Base-by-base conservation (phyloP, 106 monocot species). In the Hemerocallis citrina region DNA sequence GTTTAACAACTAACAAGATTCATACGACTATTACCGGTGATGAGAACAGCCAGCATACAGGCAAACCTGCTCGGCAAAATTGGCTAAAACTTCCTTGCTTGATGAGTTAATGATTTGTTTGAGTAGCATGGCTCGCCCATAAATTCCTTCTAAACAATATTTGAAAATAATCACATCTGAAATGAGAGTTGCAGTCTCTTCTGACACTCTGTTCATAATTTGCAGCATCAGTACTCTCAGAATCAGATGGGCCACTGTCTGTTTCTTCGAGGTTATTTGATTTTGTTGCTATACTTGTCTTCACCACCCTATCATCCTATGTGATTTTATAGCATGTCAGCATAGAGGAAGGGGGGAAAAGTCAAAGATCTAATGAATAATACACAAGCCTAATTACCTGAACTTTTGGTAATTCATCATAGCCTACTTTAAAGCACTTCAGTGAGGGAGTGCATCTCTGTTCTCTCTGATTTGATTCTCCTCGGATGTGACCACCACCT, bases 21-120 rank as follows among this genome's bases (percentile, higher is more conserved):
- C 5, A 34, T 27, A 14, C 56, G 33, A 44, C 36, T 29, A 49
- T 69, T 77, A 98, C 98, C 85, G 46, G 71, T 98, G 92, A 72
- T 98, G 98, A 41, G 68, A 65, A 67, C 98, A 98, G 54, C 92
- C 98, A 68, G 81, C 52, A 61, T 85, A 98, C 57, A 88, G 52
- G 34, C 74, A 87, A 65, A 98, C 73, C 66, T 88, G 79, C 34
- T 92, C 75, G 11, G 82, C 79, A 71, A 98, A 92, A 19, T 74
- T 76, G 6, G 13, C 52, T 20, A 92, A 62, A 61, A 82, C 85
- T 61, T 88, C 63, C 55, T 85, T 72, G 52, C 69, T 77, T 7
- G 77, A 59, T 55, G 59, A 82, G 39, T 55, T 34, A 65, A 68
- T 47, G 8, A 76, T 67, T 30, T 73, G 70, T 72, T 72, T 88